phyloP scores from a whole-genome alignment of 2,329 filamentous ascomycete species.

The Pyricularia pennisetigena region DNA sequence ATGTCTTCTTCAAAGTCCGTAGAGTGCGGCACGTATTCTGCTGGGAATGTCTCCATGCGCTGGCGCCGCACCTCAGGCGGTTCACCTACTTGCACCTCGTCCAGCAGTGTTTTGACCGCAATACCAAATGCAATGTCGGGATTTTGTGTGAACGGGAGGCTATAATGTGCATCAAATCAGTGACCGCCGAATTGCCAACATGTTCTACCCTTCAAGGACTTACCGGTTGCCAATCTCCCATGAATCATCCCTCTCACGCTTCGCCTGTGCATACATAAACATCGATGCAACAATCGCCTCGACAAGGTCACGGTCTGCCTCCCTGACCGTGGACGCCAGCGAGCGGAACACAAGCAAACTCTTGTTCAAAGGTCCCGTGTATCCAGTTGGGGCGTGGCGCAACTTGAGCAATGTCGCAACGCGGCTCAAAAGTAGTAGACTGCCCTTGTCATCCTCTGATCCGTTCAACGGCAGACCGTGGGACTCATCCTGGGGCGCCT shows the following conservation, averaged over 20 bases:
- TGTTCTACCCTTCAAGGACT: neutral
- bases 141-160: constrained; percentile 23
- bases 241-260: constrained; percentile 53
- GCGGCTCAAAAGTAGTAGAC: constrained; percentile 74
- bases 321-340: constrained; percentile 68
- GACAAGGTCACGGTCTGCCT: constrained; percentile 69
- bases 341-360: constrained; percentile 82
- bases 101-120: constrained; percentile 65
- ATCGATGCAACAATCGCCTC: constrained; percentile 75
- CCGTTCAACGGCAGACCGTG: constrained; percentile 46
- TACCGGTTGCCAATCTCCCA: constrained; percentile 11
- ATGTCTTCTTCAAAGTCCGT: constrained; percentile 51
- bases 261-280: constrained; percentile 70
- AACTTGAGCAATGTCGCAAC: constrained; percentile 76
- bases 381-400: constrained; percentile 75
- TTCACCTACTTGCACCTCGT: constrained; percentile 47
- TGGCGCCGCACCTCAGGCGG: constrained; percentile 29
- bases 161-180: constrained; percentile 1
- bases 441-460: constrained; percentile 63
- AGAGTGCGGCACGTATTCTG: constrained; percentile 47
- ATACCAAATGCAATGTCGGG: constrained; percentile 70
- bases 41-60: constrained; percentile 40
- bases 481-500: constrained; percentile 45
- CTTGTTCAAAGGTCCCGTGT: constrained; percentile 88
- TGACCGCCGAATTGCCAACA: neutral